Evolutionary conservation across 2,329 filamentous ascomycete species (phyloP), one percentile per base, ranked within the genome.

Genomic region (Venturia asperata): DNA sequence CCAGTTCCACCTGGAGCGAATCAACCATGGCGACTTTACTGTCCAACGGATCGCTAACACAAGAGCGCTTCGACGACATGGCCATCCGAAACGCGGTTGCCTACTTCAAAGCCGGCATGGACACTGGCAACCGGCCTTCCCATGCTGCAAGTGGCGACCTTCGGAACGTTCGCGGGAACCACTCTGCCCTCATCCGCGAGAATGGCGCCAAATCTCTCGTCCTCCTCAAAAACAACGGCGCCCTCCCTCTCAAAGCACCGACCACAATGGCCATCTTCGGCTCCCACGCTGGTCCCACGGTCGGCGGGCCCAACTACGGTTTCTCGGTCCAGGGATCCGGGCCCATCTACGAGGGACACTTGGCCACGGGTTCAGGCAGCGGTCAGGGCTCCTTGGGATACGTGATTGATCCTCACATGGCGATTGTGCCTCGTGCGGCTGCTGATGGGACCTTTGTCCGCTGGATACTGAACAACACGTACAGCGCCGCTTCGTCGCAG

Each of bases 21-120:
- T 97, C 97, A 76, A 76, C 97, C 70, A 97, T 93, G 1, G 79
- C 96, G 61, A 90, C 90, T 1, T 86, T 97, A 6, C 77, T 96
- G 70, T 56, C 49, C 49, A 97, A 97, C 72, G 92, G 92, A 42
- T 96, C 92, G 0, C 79, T 97, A 39, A 91, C 93, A 0, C 85
- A 89, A 70, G 96, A 89, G 83, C 85, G 93, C 62, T 74, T 97
- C 10, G 92, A 97, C 70, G 93, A 97, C 73, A 96, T 96, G 88
- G 90, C 86, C 5, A 88, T 91, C 76, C 86, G 94, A 70, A 96
- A 90, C 68, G 81, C 90, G 77, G 80, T 85, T 62, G 83, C 83
- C 3, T 87, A 83, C 74, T 88, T 85, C 75, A 84, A 83, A 70
- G 84, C 87, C 62, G 84, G 83, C 66, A 83, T 84, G 63, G 82